These are phyloP conservation scores for Aspergillus tubingensis DNA, from an alignment of 2,329 filamentous ascomycete genomes.

Conservation along the genomic window DNA sequence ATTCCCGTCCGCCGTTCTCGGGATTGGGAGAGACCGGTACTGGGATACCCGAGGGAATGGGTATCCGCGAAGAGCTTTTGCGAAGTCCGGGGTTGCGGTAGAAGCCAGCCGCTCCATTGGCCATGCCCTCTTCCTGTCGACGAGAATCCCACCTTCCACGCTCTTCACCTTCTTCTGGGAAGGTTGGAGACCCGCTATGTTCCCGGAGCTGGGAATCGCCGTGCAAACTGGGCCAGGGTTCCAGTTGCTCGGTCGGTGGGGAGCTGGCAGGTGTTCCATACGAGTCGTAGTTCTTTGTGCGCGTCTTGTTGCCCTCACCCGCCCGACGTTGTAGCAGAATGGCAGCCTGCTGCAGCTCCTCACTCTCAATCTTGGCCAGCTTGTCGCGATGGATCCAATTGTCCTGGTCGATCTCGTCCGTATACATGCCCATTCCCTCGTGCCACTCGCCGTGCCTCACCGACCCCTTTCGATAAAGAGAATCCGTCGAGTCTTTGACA, in stretches of 20 bases:
- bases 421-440: slow-evolving; percentile 19
- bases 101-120: slow-evolving; percentile 52
- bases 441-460: slow-evolving; percentile 20
- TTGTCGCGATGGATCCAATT: slow-evolving; percentile 56
- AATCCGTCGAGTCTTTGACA: slow-evolving; percentile 26
- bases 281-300: slow-evolving; percentile 42
- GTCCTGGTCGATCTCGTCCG: slow-evolving; percentile 34
- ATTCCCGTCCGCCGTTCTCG: slow-evolving; percentile 73
- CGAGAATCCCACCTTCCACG: slow-evolving; percentile 69
- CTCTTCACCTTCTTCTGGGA: slow-evolving; percentile 40
- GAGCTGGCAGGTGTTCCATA: slow-evolving; percentile 31
- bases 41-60: slow-evolving; percentile 77
- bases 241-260: slow-evolving; percentile 31
- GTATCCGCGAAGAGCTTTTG: slow-evolving; percentile 76
- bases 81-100: slow-evolving; percentile 56
- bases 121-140: slow-evolving; percentile 74
- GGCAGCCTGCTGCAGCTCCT: slow-evolving; percentile 52
- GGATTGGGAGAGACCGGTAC: slow-evolving; percentile 69
- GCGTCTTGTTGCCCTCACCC: slow-evolving; percentile 40
- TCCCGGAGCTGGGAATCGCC: slow-evolving; percentile 33
- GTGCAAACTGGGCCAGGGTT: slow-evolving; percentile 38
- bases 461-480: slow-evolving; percentile 21
- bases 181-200: slow-evolving; percentile 34
- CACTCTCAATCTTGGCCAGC: slow-evolving; percentile 52
- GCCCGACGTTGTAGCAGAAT: slow-evolving; percentile 45